Evolutionary conservation across 2,329 filamentous ascomycete genomes (phyloP), one percentile per base, ranked within the genome.

Genomic region (Trichoderma sp.): DNA sequence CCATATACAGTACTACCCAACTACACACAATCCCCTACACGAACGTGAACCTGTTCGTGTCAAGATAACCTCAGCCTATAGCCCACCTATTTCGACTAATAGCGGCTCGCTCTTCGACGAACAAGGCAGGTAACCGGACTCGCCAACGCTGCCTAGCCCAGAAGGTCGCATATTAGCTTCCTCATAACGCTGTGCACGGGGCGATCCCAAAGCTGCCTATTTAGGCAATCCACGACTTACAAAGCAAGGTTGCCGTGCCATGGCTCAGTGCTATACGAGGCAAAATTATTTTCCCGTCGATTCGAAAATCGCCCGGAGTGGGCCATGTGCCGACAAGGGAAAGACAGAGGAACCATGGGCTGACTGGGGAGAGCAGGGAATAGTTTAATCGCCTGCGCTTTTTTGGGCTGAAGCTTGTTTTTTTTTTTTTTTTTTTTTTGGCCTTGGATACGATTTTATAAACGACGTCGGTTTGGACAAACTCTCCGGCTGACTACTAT

Each of bases 271-370:
- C 29, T 35, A 65, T 65, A 65, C 63, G 63, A 65, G 29, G 63
- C 52, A 25, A 56, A 65, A 65, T 65, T 48, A 57, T 45, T 65
- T 65, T 48, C 29, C 63, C 63, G 63, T 57, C 50, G 37, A 57
- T 64, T n/a, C 27, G 12, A 19, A n/a, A 39, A 25, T n/a, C 25
- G 27, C 35, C n/a, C 17, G 35, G 35, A 22, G 34, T 56, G 61
- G 50, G 35, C 61, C 50, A 15, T 35, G 9, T 15, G 50, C 35
- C 56, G 50, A 64, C 50, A 25, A 34, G 50, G 50, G 50, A 22
- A 32, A 22, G 8, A 29, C 15, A 32, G 39, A 45, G 34, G 19
- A 29, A 17, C 17, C 17, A 19, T 64, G 50, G 27, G 48, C 61
- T 64, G 61, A 54, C 50, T 19, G 17, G 50, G 4, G 27, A 8